phyloP scores from a whole-genome alignment of 495 filamentous ascomycete species.

The Aspergillus kassunensis region DNA sequence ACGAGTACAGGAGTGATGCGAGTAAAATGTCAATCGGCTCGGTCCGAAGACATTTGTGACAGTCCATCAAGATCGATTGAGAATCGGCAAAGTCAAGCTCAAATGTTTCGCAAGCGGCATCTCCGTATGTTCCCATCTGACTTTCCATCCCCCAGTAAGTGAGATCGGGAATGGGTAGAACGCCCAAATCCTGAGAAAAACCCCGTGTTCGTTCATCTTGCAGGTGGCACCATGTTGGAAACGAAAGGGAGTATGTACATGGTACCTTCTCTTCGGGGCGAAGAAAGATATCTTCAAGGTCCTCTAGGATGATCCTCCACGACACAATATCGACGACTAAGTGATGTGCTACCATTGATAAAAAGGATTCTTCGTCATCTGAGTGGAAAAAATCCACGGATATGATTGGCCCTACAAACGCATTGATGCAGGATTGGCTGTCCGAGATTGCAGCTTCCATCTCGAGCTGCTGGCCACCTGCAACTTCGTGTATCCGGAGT shows the following conservation, averaged over 20 bases:
- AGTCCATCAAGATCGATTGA: constrained; percentile 37
- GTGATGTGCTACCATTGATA: constrained; percentile 67
- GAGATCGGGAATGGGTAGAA: constrained; percentile 30
- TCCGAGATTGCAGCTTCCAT: constrained; percentile 29
- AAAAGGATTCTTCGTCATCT: constrained; percentile 39
- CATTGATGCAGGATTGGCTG: constrained; percentile 44
- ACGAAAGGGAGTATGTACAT: constrained; percentile 49
- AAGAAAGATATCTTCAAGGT: constrained; percentile 60
- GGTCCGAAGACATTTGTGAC: constrained; percentile 45
- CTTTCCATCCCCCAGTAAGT: constrained; percentile 53
- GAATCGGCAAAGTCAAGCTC: constrained; percentile 44
- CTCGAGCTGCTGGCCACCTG: constrained; percentile 19
- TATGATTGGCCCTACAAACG: constrained; percentile 40
- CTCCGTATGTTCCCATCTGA: constrained; percentile 42
- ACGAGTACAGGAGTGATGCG: constrained; percentile 49
- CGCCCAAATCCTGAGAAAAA: constrained; percentile 26
- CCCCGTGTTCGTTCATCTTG: constrained; percentile 39
- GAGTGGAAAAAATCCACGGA: constrained; percentile 48
- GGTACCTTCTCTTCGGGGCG: constrained; percentile 31
- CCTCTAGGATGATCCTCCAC: constrained; percentile 64
- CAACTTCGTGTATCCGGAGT: constrained; percentile 24
- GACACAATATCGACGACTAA: constrained; percentile 68
- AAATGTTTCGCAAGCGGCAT: constrained; percentile 43
- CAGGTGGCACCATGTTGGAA: constrained; percentile 57
- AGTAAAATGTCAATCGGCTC: constrained; percentile 53